A percentile compares a stretch with the other conserved stretches of the same genome.
phyloP scores from a whole-genome alignment of 2,329 filamentous ascomycete species.

The Alternaria brassicae region DNA sequence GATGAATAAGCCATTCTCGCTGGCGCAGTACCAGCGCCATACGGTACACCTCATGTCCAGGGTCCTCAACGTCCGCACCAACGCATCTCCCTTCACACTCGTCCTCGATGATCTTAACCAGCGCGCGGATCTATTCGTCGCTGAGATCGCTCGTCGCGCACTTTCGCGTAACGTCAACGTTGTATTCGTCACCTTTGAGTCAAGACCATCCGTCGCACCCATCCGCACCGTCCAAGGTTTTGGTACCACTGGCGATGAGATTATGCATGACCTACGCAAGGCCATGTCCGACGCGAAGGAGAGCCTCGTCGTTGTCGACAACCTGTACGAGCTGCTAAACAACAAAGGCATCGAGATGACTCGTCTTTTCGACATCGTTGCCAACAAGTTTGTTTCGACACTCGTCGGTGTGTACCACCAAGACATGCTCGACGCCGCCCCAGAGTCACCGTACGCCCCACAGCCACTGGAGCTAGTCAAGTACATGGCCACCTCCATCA shows the following conservation, averaged over 20 bases:
- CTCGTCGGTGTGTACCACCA: conserved; percentile 82
- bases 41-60: conserved; percentile 84
- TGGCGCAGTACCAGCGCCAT: conserved; percentile 75
- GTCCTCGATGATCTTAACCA: conserved; percentile 87
- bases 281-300: conserved; percentile 34
- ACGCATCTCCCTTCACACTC: conserved; percentile 84
- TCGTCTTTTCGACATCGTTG: conserved; percentile 73
- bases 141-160: conserved; percentile 77
- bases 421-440: conserved; percentile 67
- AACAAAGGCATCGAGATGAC: conserved; percentile 55
- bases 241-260: conserved; percentile 66
- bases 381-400: conserved; percentile 69
- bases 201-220: conserved; percentile 67
- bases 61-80: conserved; percentile 78
- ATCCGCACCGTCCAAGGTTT: conserved; percentile 72
- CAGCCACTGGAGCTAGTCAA: conserved; percentile 72
- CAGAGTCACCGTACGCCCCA: conserved; percentile 52
- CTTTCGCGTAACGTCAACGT: conserved; percentile 64
- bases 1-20: conserved; percentile 25
- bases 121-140: conserved; percentile 71
- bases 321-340: conserved; percentile 69
- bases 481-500: conserved; percentile 87
- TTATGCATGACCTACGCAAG: conserved; percentile 24
- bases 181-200: conserved; percentile 80
- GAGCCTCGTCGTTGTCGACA: conserved; percentile 77